Evolutionary conservation across 768 basidiomycete species (phyloP), one percentile per base, ranked within the genome.

Genomic region (Phlebiopsis flavidoalba): DNA sequence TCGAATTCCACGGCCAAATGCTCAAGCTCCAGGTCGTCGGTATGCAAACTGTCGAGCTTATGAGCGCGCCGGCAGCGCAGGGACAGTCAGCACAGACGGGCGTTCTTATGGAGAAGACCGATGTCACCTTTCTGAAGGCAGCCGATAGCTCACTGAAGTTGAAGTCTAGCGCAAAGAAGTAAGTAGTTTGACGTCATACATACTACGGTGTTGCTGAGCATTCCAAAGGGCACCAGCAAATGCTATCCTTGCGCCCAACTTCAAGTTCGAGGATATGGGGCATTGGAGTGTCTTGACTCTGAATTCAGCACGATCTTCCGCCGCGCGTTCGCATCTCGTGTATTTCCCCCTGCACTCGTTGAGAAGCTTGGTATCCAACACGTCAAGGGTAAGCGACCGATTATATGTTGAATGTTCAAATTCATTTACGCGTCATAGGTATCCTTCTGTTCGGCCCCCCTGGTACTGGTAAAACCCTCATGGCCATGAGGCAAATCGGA

Each of bases 211-310:
- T 35, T 47, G 11, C 53, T 22, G 15, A 62, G 37, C 52, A 19
- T 48, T 31, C 5, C 22, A 3, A 52, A 95, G 93, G 67, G 85
- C 92, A 0, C 87, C 94, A 5, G 86, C 95, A 7, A 98, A 98
- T 71, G 94, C 97, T 0, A 96, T 99, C 66, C 82, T 99, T 10
- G 88, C 94, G 0, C 94, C 97, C 1, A 98, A 98, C 75, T 99
- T 99, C 84, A 98, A 97, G 74, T 99, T 99, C 63, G 92, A 96
- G 69, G 97, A 99, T 72, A 98, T 99, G 96, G 97, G n/a, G 97
- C 17, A 98, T 99, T 68, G 97, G 97, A 69, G 97, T n/a, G 97
- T 69, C 79, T 99, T 36, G 97, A 99, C 72, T 80, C 85, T 8
- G 97, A 99, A 71, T 99, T 99, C 71, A 85, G 85, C 59, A 88